Conservation (phyloP, 2,329 filamentous ascomycete species). For the Claviceps quebecensis region DNA sequence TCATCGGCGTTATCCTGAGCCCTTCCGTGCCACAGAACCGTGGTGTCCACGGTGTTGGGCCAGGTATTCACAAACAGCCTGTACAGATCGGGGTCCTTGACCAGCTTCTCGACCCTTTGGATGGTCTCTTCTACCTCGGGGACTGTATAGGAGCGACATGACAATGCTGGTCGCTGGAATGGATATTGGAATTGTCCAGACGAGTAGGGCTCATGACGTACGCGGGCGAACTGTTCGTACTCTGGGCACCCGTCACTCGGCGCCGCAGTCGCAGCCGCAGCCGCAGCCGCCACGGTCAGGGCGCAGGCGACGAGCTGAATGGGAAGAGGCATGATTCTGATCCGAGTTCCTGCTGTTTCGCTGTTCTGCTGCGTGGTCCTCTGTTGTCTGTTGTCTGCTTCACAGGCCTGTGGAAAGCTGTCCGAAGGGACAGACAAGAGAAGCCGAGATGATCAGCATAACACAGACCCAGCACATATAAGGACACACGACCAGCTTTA, state of each 20-base stretch:
- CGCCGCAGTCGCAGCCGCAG: slow-evolving; percentile 2
- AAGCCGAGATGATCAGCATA: too few relatives aligned
- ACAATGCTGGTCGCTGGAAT: slow-evolving; percentile 60
- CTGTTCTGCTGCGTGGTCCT: too few relatives aligned
- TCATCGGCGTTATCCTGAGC: slow-evolving; percentile 43
- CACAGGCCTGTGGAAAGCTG: too few relatives aligned
- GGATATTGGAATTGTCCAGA: slow-evolving; percentile 63
- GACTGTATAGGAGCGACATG: slow-evolving; percentile 72
- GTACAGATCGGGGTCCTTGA: slow-evolving; percentile 64
- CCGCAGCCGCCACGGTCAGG: slow-evolving; percentile 12
- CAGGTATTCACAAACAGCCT: slow-evolving; percentile 59
- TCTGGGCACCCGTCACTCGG: slow-evolving; percentile 18
- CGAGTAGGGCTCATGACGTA: slow-evolving; percentile 55
- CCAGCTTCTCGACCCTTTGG: slow-evolving; percentile 46
- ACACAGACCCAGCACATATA: too few relatives aligned
- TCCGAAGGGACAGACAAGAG: too few relatives aligned
- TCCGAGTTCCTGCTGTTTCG: too few relatives aligned
- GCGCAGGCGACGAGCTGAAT: slow-evolving; percentile 17
- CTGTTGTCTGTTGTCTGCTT: too few relatives aligned
- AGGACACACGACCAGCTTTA: too few relatives aligned
- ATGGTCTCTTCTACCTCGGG: slow-evolving; percentile 66
- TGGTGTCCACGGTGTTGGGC: slow-evolving; percentile 63
- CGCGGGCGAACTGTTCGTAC: slow-evolving; percentile 21
- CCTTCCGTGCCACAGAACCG: slow-evolving; percentile 53
- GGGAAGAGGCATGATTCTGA: background rate